Evolutionary conservation across 2,329 filamentous ascomycete species (phyloP).

Genomic region (Phialophora macrospora): DNA sequence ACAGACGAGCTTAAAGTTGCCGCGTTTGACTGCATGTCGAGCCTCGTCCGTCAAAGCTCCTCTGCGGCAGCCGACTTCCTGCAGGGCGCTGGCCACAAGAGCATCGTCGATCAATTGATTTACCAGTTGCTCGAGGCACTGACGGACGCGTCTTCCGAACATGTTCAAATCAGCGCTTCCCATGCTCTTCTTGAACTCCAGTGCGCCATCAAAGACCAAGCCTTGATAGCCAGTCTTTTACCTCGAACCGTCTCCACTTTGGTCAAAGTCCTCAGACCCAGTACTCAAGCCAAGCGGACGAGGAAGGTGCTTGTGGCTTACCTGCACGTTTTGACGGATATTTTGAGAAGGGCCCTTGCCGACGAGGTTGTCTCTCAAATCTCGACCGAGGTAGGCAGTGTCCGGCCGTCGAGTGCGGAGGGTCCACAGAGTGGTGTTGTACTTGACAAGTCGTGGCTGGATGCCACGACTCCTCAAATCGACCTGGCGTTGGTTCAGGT

Average conservation of each 20-base stretch:
- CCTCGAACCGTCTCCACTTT: slow-evolving; percentile 85
- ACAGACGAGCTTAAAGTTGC: slow-evolving; percentile 77
- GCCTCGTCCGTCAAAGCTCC: slow-evolving; percentile 60
- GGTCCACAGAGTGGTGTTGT: slow-evolving; percentile 43
- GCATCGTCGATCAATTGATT: slow-evolving; percentile 79
- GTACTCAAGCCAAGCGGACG: slow-evolving; percentile 63
- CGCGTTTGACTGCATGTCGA: slow-evolving; percentile 70
- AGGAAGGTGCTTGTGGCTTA: slow-evolving; percentile 68
- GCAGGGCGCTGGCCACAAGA: slow-evolving; percentile 65
- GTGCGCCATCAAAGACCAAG: slow-evolving; percentile 68
- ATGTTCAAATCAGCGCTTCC: slow-evolving; percentile 74
- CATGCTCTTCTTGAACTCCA: slow-evolving; percentile 67
- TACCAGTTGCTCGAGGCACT: slow-evolving; percentile 78
- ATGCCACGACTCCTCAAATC: slow-evolving; percentile 78
- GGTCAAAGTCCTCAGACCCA: slow-evolving; percentile 73
- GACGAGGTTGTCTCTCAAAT: slow-evolving; percentile 47
- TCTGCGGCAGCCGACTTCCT: slow-evolving; percentile 54
- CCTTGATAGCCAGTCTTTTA: slow-evolving; percentile 82
- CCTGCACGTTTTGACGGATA: slow-evolving; percentile 61
- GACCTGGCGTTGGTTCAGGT: slow-evolving; percentile 80
- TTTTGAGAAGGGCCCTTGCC: slow-evolving; percentile 54
- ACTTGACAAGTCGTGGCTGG: slow-evolving; percentile 69
- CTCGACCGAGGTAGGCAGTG: background rate
- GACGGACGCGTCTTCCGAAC: slow-evolving; percentile 65
- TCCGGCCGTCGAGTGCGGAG: slow-evolving; percentile 33